phyloP scores from a whole-genome alignment of 2,329 filamentous ascomycete species.

The Colletotrichum simmondsii region DNA sequence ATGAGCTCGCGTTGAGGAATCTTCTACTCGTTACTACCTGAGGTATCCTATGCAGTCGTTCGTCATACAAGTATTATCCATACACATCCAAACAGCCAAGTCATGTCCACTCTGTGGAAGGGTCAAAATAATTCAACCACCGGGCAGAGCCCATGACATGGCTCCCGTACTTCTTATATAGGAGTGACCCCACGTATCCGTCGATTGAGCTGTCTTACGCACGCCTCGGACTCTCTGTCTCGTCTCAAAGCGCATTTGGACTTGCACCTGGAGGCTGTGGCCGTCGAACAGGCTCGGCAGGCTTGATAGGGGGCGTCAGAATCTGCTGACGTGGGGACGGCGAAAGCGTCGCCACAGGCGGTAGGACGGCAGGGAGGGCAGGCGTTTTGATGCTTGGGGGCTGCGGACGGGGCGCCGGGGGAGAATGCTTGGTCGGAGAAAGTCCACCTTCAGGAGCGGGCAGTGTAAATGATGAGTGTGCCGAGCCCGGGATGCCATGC shows the following conservation, averaged over 20 bases:
- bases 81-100: not conserved
- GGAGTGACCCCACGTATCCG: not conserved
- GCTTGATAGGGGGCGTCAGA: slow-evolving; percentile 70
- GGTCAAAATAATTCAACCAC: not conserved
- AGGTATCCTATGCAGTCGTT: not conserved
- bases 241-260: not conserved
- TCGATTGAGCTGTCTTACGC: not conserved
- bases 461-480: slow-evolving; percentile 32
- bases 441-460: slow-evolving; percentile 58
- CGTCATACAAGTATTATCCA: slow-evolving; percentile 4
- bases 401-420: slow-evolving; percentile 45
- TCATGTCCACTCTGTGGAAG: not conserved
- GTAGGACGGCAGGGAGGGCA: slow-evolving; percentile 58
- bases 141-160: too few relatives aligned
- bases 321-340: slow-evolving; percentile 68
- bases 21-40: slow-evolving; percentile 12
- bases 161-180: not conserved
- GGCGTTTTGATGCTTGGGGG: slow-evolving; percentile 27
- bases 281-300: slow-evolving; percentile 43
- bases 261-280: slow-evolving; percentile 15
- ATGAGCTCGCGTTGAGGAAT: not conserved
- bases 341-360: slow-evolving; percentile 66
- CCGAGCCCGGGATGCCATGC: slow-evolving; percentile 29
- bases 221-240: not conserved
- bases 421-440: slow-evolving; percentile 64